Percentiles rank a stretch among this genome's conserved stretches.
These are phyloP conservation scores for Kluyveromyces lactis DNA, from an alignment of 805 yeast genomes.

Conservation along the genomic window DNA sequence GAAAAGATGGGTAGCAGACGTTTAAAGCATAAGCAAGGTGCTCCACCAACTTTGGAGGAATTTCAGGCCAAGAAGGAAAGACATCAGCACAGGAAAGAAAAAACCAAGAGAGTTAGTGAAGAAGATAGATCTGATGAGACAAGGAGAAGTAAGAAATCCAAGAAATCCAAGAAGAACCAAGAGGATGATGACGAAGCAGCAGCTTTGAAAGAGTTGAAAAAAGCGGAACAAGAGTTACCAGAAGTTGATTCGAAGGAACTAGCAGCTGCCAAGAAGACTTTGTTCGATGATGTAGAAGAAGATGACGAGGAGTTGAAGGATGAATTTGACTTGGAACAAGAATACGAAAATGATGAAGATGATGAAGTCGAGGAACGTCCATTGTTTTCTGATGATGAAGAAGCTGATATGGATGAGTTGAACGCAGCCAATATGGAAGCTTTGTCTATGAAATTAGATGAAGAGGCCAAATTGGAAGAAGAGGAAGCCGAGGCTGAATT, in stretches of 20 bases:
- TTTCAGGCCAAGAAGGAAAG: constrained; percentile 46
- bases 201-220: constrained; percentile 21
- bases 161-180: constrained; percentile 19
- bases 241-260: constrained; percentile 63
- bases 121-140: constrained; percentile 14
- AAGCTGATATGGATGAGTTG: constrained; percentile 56
- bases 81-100: constrained; percentile 30
- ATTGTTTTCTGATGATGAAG: constrained; percentile 76
- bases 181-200: constrained; percentile 20
- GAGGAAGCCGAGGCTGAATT: constrained; percentile 55
- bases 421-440: constrained; percentile 82
- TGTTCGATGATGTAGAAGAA: constrained; percentile 52
- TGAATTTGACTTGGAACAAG: constrained; percentile 54
- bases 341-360: constrained; percentile 36
- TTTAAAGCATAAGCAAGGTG: constrained; percentile 86
- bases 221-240: constrained; percentile 44
- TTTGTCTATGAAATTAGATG: constrained; percentile 59
- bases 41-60: constrained; percentile 84
- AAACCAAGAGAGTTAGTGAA: constrained; percentile 30
- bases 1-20: constrained; percentile 82
- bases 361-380: constrained; percentile 40
- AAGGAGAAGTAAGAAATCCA: constrained; percentile 15
- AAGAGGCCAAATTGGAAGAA: constrained; percentile 49
- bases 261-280: constrained; percentile 59
- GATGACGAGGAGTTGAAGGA: constrained; percentile 29